Evolutionary conservation across 1,139 yeast genomes (phyloP).

Genomic region (Pneumocystis jirovecii): DNA sequence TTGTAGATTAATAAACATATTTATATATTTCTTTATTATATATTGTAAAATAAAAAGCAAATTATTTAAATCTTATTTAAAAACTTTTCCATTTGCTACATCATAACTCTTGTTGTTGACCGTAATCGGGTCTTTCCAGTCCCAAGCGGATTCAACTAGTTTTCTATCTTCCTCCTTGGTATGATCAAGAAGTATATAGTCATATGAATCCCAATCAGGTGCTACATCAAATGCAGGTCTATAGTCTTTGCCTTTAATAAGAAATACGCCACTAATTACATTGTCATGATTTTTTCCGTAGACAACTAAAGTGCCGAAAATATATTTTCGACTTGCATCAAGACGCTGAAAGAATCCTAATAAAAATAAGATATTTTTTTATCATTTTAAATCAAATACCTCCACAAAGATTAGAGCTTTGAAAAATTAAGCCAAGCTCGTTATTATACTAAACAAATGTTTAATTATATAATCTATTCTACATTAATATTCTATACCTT

Average conservation of each 20-base stretch:
- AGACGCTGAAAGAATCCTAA: constrained; percentile 74
- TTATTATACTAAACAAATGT: constrained; percentile 51
- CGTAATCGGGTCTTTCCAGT: constrained; percentile 65
- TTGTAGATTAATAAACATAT: background rate
- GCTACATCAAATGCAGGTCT: constrained; percentile 94
- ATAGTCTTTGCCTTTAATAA: constrained; percentile 87
- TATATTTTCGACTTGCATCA: constrained; percentile 76
- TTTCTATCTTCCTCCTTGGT: constrained; percentile 53
- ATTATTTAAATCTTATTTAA: constrained; percentile 32
- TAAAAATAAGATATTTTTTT: background rate
- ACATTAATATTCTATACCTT: constrained; percentile 23
- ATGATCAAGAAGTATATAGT: constrained; percentile 52
- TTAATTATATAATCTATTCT: background rate
- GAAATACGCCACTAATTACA: constrained; percentile 90
- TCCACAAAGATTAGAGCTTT: constrained; percentile 97
- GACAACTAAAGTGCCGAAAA: constrained; percentile 87
- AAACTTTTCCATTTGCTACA: constrained; percentile 62
- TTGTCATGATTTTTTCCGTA: constrained; percentile 98
- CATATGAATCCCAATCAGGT: constrained; percentile 95
- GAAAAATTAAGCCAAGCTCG: constrained; percentile 89
- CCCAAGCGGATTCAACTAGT: constrained; percentile 61
- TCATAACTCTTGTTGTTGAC: constrained; percentile 45
- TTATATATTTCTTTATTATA: background rate
- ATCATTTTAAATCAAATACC: constrained; percentile 32
- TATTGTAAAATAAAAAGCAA: background rate